Conservation (phyloP, 257 asterid species). For the Solanum sitiens region DNA sequence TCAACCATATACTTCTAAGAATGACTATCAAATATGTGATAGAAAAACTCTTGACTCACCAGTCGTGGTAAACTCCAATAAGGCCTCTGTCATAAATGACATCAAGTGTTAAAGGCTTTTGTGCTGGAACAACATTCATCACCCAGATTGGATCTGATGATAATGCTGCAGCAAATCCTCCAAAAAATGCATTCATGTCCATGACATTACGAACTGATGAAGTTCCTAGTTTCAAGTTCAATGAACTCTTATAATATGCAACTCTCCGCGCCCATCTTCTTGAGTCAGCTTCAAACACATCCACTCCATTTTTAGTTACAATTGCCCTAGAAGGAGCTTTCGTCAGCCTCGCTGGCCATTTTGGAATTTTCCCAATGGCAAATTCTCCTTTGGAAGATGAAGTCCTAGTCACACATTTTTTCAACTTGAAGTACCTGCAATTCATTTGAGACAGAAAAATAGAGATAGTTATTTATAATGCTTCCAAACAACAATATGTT, state of each 20-base stretch:
- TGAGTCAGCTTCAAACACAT: slow-evolving; percentile 80
- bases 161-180: slow-evolving; percentile 90
- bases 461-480: not conserved
- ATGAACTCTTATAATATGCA: slow-evolving; percentile 65
- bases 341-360: slow-evolving; percentile 77
- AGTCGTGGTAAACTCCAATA: slow-evolving; percentile 83
- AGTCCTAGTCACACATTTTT: slow-evolving; percentile 71
- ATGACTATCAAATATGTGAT: not conserved
- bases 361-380: slow-evolving; percentile 68
- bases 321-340: slow-evolving; percentile 69
- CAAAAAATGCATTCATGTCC: slow-evolving; percentile 98
- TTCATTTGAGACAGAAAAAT: not conserved
- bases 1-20: not conserved
- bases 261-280: slow-evolving; percentile 71
- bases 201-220: slow-evolving; percentile 77
- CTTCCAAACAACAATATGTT: not conserved
- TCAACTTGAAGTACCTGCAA: slow-evolving; percentile 77
- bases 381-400: slow-evolving; percentile 48
- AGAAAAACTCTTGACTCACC: slow-evolving; percentile 38
- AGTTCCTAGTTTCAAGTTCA: slow-evolving; percentile 71
- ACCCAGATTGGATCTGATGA: slow-evolving; percentile 88
- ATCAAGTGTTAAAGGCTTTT: slow-evolving; percentile 62
- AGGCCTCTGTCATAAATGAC: slow-evolving; percentile 93
- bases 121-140: slow-evolving; percentile 90
- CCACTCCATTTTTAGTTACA: slow-evolving; percentile 50